Evolutionary conservation across 1,284 basidiomycete species (phyloP).

Genomic region (Cutaneotrichosporon mucoides): DNA sequence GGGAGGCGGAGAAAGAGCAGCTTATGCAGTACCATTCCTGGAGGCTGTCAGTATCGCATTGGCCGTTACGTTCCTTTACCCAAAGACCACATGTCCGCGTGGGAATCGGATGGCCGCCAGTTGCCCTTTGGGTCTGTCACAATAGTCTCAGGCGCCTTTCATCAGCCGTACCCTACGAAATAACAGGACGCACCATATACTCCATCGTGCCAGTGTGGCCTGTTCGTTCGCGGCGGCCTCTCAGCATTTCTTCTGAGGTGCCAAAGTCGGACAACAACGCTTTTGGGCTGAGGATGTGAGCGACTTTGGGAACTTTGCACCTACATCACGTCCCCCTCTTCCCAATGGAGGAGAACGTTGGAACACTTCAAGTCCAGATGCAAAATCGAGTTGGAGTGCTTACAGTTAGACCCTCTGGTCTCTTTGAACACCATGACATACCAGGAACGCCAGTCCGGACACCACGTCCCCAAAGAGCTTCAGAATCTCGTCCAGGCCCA

Average conservation of each 20-base stretch:
- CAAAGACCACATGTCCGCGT: conserved; percentile 58
- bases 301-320: neutral
- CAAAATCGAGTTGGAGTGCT: conserved; percentile 80
- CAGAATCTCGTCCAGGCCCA: conserved; percentile 73
- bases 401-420: conserved; percentile 2
- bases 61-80: conserved; percentile 41
- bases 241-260: conserved; percentile 82
- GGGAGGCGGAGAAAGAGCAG: conserved; percentile 82
- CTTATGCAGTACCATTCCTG: conserved; percentile 83
- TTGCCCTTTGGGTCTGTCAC: conserved; percentile 53
- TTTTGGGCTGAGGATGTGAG: conserved; percentile 43
- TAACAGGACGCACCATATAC: conserved; percentile 34
- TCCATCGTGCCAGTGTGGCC: conserved; percentile 91
- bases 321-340: conserved; percentile 71
- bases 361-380: conserved; percentile 91
- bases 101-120: conserved; percentile 71
- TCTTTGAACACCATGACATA: conserved; percentile 48
- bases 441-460: conserved; percentile 72
- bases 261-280: conserved; percentile 94
- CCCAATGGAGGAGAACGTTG: conserved; percentile 87
- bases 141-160: conserved; percentile 72
- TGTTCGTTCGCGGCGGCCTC: conserved; percentile 62
- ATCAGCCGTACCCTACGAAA: too few relatives aligned
- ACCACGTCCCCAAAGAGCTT: conserved; percentile 73
- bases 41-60: neutral